Conservation (phyloP, 495 filamentous ascomycete species). For the Annulohypoxylon stygium region DNA sequence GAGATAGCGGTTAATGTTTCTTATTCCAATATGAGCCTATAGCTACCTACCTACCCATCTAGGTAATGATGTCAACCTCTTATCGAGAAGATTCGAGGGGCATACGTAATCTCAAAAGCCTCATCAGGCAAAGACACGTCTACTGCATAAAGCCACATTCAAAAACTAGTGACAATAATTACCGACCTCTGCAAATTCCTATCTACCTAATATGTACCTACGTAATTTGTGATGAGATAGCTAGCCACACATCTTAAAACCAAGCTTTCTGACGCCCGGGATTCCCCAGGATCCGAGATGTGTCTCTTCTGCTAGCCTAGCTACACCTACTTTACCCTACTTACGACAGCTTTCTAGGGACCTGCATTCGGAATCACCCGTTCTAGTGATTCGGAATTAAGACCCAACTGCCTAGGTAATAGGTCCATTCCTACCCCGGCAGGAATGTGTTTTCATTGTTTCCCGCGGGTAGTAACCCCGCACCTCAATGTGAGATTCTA, state of each 20-base stretch:
- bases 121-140: slow-evolving; percentile 16
- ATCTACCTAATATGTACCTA: not conserved
- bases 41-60: not conserved
- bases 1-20: not conserved
- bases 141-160: slow-evolving; percentile 20
- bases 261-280: slow-evolving; percentile 15
- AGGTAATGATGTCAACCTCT: not conserved
- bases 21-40: not conserved
- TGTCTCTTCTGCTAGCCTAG: slow-evolving; percentile 23
- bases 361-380: slow-evolving; percentile 37
- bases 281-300: slow-evolving; percentile 21
- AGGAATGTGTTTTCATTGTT: slow-evolving; percentile 22
- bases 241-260: slow-evolving; percentile 4
- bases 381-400: slow-evolving; percentile 31
- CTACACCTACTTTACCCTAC: slow-evolving; percentile 13
- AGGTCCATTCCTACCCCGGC: slow-evolving; percentile 24
- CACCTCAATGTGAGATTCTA: slow-evolving; percentile 8
- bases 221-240: not conserved
- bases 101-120: slow-evolving; percentile 24
- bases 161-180: slow-evolving; percentile 30
- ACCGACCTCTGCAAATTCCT: not conserved
- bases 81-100: slow-evolving; percentile 1
- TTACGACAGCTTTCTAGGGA: slow-evolving; percentile 33
- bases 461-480: slow-evolving; percentile 42
- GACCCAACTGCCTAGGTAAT: slow-evolving; percentile 27